These are phyloP conservation scores for Cytospora paraplurivora DNA, from an alignment of 2,329 filamentous ascomycete genomes.

Conservation along the genomic window DNA sequence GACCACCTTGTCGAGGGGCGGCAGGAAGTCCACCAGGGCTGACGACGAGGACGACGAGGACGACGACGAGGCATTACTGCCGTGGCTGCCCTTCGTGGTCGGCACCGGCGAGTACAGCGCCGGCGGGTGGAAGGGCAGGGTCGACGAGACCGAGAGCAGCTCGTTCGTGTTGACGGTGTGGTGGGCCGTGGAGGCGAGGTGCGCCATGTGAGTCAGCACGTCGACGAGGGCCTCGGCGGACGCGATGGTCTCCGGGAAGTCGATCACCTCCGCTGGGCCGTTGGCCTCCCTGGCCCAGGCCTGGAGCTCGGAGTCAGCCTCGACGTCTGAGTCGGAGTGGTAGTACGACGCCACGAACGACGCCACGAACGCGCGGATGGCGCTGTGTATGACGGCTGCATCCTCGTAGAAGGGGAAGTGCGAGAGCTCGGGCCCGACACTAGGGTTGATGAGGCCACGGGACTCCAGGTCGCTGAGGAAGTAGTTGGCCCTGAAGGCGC, in stretches of 20 bases:
- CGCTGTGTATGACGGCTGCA: constrained; percentile 40
- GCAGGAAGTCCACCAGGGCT: constrained; percentile 41
- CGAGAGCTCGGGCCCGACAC: constrained; percentile 41
- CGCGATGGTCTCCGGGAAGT: constrained; percentile 42
- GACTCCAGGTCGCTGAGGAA: constrained; percentile 41
- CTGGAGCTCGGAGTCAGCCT: constrained; percentile 45
- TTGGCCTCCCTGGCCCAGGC: constrained; percentile 48
- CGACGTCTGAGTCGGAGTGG: constrained; percentile 36
- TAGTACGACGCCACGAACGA: constrained; percentile 50
- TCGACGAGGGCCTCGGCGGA: constrained; percentile 40
- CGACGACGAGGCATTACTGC: background rate
- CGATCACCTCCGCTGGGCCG: constrained; percentile 40
- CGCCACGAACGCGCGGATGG: constrained; percentile 43
- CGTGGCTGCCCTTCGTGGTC: constrained; percentile 40
- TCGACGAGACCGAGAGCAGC: constrained; percentile 39
- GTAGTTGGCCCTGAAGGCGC: constrained; percentile 43
- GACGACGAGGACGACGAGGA: too few species aligned
- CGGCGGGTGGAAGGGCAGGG: constrained; percentile 46
- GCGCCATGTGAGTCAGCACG: constrained; percentile 45
- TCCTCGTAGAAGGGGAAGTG: constrained; percentile 50
- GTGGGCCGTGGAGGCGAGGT: constrained; percentile 42
- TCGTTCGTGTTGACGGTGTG: constrained; percentile 47
- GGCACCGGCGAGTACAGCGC: constrained; percentile 45
- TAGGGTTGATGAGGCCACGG: constrained; percentile 45
- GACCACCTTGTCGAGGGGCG: constrained; percentile 37